Evolutionary conservation across 169 alveolate genomes (phyloP).

Genomic region (Babesia bovis): DNA sequence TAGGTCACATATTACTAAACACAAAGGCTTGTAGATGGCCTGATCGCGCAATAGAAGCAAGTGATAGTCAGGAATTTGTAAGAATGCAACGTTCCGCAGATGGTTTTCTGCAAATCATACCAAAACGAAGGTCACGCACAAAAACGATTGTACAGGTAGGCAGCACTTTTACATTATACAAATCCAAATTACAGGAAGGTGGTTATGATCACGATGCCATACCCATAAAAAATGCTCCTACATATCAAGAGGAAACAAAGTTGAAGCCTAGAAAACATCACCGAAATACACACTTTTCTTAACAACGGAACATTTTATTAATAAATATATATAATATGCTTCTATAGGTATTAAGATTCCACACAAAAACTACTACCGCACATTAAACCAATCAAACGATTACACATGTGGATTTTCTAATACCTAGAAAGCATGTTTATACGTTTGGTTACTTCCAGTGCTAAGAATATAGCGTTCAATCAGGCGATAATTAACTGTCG

Average conservation of each 20-base stretch:
- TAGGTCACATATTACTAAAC: neutral
- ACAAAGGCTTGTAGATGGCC: slow-evolving; percentile 27
- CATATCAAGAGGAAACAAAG: slow-evolving; percentile 19
- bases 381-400: too few relatives aligned
- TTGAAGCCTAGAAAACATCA: slow-evolving; percentile 32
- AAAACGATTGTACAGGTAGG: slow-evolving; percentile 8
- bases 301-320: too few relatives aligned
- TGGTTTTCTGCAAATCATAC: slow-evolving; percentile 64
- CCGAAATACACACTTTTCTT: slow-evolving; percentile 18
- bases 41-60: slow-evolving; percentile 55
- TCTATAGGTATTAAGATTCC: too few relatives aligned
- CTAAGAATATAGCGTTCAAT: neutral
- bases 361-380: too few relatives aligned
- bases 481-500: neutral
- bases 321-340: too few relatives aligned
- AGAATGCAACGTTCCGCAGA: slow-evolving; percentile 64
- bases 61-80: slow-evolving; percentile 65
- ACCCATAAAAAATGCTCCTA: slow-evolving; percentile 28
- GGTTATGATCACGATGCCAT: slow-evolving; percentile 23
- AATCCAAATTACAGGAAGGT: slow-evolving; percentile 5
- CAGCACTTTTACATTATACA: neutral
- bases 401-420: neutral
- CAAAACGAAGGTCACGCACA: slow-evolving; percentile 54
- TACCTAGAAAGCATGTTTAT: neutral
- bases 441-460: neutral